These are phyloP conservation scores for Kockiozyma suomiensis DNA, from an alignment of 805 yeast genomes.

Conservation along the genomic window DNA sequence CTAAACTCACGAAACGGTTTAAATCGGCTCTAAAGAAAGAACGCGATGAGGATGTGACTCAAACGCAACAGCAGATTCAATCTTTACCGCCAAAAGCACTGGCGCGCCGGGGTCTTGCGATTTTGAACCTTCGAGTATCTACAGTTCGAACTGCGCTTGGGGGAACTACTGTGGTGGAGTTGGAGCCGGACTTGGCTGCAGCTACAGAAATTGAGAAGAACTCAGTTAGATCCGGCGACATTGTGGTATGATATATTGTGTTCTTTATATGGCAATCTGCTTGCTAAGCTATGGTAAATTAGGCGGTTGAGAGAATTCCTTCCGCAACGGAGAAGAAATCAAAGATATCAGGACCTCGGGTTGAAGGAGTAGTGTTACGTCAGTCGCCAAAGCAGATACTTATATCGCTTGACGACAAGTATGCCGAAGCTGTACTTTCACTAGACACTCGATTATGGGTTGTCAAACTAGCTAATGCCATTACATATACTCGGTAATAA, in stretches of 20 bases:
- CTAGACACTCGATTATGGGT: slow-evolving; percentile 63
- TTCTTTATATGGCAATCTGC: too few species aligned
- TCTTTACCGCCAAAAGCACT: slow-evolving; percentile 63
- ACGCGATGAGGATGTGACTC: slow-evolving; percentile 55
- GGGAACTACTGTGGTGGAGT: slow-evolving; percentile 69
- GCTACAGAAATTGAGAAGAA: slow-evolving; percentile 42
- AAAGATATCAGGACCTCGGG: slow-evolving; percentile 23
- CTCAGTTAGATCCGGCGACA: slow-evolving; percentile 31
- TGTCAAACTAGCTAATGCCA: slow-evolving; percentile 54
- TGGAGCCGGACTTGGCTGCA: slow-evolving; percentile 53
- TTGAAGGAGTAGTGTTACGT: slow-evolving; percentile 70
- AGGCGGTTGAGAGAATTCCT: slow-evolving; percentile 19
- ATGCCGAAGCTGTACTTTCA: slow-evolving; percentile 54
- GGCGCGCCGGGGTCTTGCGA: slow-evolving; percentile 74
- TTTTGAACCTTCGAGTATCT: slow-evolving; percentile 63
- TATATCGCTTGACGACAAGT: slow-evolving; percentile 63
- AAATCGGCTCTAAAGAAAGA: slow-evolving; percentile 45
- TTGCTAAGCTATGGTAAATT: not conserved
- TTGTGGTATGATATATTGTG: slow-evolving; percentile 25
- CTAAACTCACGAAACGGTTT: slow-evolving; percentile 24
- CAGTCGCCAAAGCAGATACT: slow-evolving; percentile 53
- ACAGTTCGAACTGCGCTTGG: slow-evolving; percentile 75
- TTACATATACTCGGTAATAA: slow-evolving; percentile 44
- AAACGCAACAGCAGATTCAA: slow-evolving; percentile 49
- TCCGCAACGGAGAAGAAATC: slow-evolving; percentile 28